Base-by-base conservation (phyloP, 2,329 filamentous ascomycete genomes). In the Penicillium polonicum region DNA sequence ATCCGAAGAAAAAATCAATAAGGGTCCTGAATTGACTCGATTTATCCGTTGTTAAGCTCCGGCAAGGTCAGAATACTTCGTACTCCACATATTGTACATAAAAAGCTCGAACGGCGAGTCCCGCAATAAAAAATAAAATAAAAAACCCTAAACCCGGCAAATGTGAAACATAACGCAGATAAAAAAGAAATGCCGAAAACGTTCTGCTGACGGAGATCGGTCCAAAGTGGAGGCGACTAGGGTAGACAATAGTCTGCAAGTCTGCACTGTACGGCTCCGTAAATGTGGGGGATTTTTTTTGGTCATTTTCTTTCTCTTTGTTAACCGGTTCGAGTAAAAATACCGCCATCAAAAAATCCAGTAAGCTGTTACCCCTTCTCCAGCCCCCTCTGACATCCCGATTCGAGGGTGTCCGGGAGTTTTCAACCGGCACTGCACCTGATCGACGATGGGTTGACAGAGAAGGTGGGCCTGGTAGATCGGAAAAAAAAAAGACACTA, bases 381-480 rank as follows among this genome's bases (percentile, higher is more conserved):
- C 23, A 23, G 5, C 27, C 19, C 27, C 17, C 12, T 44, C 7
- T 38, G 7, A 29, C n/a, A 9, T 17, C 12, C 35, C 9, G 9
- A 46, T 38, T 38, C 50, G 31, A 35, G 31, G 38, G 49, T 21
- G 8, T 29, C 39, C 23, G 42, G 31, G n/a, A 5, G 43, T 39
- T 55, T 43, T 48, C 23, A 38, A 38, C 38, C 42, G 38, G 46
- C 43, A 33, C 19, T 52, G 55, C 62, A 41, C 52, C 63, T 66
- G 63, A 66, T 66, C 64, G 61, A 64, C 64, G 52, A 54, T 41
- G 35, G 41, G 58, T 60, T 64, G 63, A 65, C 63, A 59, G 55
- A 43, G 36, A 38, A 38, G 49, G 60, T 63, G 64, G 60, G 38
- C 53, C 55, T 39, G 49, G 42, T 38, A 60, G 49, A 57, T 55